These are phyloP conservation scores for Fusarium azukiicola DNA, from an alignment of 2,329 filamentous ascomycete genomes.

Conservation along the genomic window DNA sequence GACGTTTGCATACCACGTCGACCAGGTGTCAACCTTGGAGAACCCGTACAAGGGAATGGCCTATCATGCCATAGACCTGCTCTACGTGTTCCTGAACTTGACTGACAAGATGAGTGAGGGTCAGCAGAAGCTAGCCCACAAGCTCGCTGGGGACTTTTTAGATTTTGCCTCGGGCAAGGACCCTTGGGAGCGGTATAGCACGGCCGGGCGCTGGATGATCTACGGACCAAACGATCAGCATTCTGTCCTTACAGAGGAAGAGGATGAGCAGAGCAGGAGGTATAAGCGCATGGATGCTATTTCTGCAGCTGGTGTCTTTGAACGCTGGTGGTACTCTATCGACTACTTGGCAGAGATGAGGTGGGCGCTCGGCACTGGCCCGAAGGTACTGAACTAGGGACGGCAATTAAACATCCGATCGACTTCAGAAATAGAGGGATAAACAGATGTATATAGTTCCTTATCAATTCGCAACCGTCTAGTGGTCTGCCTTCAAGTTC, in stretches of 20 bases:
- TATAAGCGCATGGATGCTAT: constrained; percentile 38
- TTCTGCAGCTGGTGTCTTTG: constrained; percentile 13
- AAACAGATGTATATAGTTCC: too few species aligned
- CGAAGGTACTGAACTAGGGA: too few species aligned
- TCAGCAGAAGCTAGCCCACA: constrained; percentile 16
- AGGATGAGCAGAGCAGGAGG: constrained; percentile 30
- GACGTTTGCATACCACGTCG: constrained; percentile 39
- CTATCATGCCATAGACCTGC: constrained; percentile 34
- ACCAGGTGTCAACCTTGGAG: constrained; percentile 35
- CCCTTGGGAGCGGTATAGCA: constrained; percentile 26
- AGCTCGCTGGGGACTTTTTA: constrained; percentile 31
- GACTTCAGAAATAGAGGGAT: too few species aligned
- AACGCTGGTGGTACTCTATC: neutral
- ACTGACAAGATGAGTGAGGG: constrained; percentile 14
- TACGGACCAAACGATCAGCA: constrained; percentile 25
- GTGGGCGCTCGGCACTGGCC: too few species aligned
- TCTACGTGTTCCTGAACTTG: constrained; percentile 40
- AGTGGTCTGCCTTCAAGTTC: too few species aligned
- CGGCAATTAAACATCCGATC: too few species aligned
- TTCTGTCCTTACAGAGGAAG: constrained; percentile 24
- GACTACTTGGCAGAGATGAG: too few species aligned
- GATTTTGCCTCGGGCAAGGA: constrained; percentile 36
- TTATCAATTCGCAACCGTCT: too few species aligned
- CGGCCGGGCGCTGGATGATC: constrained; percentile 25
- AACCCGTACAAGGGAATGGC: constrained; percentile 32